Conservation (phyloP, 805 yeast species). For the Yarrowia yakushimensis region DNA sequence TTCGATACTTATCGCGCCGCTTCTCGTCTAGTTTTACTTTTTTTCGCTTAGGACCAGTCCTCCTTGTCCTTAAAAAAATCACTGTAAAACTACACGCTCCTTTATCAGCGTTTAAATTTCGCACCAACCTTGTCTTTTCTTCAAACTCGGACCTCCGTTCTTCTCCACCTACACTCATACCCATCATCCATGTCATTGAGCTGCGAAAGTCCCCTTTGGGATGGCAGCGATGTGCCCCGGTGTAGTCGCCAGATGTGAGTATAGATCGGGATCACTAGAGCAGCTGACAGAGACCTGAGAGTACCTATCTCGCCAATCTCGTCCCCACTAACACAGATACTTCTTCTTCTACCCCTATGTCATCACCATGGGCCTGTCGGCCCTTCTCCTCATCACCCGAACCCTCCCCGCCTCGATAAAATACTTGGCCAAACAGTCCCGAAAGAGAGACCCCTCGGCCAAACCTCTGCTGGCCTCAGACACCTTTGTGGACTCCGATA, state of each 20-base stretch:
- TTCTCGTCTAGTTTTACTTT: too few species aligned
- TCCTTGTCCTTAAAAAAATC: not conserved
- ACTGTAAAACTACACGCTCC: not conserved
- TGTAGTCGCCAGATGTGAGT: constrained; percentile 22
- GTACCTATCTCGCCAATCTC: not conserved
- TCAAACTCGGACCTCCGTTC: not conserved
- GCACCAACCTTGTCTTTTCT: not conserved
- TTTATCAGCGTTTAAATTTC: constrained; percentile 13
- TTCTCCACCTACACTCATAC: not conserved
- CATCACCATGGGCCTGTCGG: constrained; percentile 1
- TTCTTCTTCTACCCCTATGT: constrained; percentile 21
- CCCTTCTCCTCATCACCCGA: constrained; percentile 1
- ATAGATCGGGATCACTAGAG: not conserved
- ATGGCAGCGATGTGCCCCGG: constrained; percentile 24
- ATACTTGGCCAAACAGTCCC: constrained; percentile 12
- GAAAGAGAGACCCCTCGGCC: not conserved
- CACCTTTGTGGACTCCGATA: constrained; percentile 16
- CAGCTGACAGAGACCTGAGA: not conserved
- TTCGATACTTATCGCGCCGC: too few species aligned
- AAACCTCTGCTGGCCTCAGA: constrained; percentile 12
- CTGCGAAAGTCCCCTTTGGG: constrained; percentile 26
- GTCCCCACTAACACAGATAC: constrained; percentile 11
- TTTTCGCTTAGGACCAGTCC: not conserved
- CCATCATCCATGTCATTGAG: constrained; percentile 15
- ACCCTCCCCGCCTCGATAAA: constrained; percentile 9